Evolutionary conservation across 352 stramenopile species (phyloP).

Genomic region (Pythium periplocum): DNA sequence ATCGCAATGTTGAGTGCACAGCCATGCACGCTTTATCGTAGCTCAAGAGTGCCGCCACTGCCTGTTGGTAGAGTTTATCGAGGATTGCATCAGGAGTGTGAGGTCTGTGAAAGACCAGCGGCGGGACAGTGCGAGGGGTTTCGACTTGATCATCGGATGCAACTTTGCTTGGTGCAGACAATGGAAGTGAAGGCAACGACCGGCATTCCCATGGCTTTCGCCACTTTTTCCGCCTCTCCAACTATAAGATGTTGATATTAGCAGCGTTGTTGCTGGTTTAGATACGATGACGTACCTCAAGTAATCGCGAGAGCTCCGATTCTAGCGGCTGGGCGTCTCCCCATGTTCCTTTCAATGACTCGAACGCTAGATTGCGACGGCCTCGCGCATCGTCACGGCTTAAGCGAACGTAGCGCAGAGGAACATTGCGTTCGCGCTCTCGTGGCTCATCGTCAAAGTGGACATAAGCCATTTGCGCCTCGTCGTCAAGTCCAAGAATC

Average conservation of each 20-base stretch:
- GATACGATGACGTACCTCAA: constrained; percentile 23
- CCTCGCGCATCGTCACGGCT: constrained; percentile 20
- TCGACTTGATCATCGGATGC: no score
- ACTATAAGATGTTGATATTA: constrained; percentile 10
- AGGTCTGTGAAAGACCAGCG: no score
- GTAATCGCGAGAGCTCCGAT: constrained; percentile 31
- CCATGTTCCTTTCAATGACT: constrained; percentile 29
- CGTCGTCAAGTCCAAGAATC: not conserved
- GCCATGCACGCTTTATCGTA: constrained; percentile 35
- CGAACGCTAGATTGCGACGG: constrained; percentile 21
- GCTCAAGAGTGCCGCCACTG: constrained; percentile 15
- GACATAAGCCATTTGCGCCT: constrained; percentile 23
- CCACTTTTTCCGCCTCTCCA: constrained; percentile 18
- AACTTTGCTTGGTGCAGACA: not conserved
- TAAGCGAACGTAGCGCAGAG: constrained; percentile 29
- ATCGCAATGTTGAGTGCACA: constrained; percentile 8
- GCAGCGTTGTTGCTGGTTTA: not conserved
- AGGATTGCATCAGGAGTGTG: not conserved
- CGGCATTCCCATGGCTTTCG: constrained; percentile 21
- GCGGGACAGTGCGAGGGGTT: no score
- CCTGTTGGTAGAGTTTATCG: constrained; percentile 33
- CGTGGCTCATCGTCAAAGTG: constrained; percentile 42
- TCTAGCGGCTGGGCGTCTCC: constrained; percentile 20
- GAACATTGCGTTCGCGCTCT: constrained; percentile 39
- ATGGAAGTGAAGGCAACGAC: constrained; percentile 6